Evolutionary conservation across 495 filamentous ascomycete species (phyloP).

Genomic region (Cryomyces minteri): DNA sequence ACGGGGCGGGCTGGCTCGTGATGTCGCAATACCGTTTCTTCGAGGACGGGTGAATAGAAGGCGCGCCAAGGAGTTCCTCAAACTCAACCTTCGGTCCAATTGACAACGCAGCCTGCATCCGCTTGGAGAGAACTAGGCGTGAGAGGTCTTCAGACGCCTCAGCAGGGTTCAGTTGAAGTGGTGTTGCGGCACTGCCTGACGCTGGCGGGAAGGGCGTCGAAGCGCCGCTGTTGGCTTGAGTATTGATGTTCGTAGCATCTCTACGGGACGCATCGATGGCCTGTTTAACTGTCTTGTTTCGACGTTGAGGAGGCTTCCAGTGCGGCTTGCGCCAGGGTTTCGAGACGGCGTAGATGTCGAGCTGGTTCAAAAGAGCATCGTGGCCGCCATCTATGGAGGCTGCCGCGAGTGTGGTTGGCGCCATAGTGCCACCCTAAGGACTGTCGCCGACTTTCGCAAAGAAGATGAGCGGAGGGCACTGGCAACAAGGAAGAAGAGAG

Average conservation of each 20-base stretch:
- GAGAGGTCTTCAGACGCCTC: conserved; percentile 72
- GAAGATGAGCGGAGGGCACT: too few relatives aligned
- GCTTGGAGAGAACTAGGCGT: conserved; percentile 67
- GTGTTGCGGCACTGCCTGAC: not conserved
- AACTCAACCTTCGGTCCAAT: conserved; percentile 65
- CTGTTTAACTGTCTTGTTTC: conserved; percentile 97
- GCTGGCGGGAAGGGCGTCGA: conserved; percentile 46
- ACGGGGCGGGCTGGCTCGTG: conserved; percentile 73
- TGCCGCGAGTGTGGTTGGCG: conserved; percentile 17
- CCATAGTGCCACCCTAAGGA: conserved; percentile 15
- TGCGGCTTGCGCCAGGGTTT: conserved; percentile 74
- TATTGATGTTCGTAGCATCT: conserved; percentile 43
- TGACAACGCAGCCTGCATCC: conserved; percentile 15
- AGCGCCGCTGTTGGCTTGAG: conserved; percentile 64
- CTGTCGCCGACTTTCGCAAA: too few relatives aligned
- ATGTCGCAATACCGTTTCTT: conserved; percentile 83
- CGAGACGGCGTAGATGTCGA: conserved; percentile 66
- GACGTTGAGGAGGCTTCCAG: conserved; percentile 83
- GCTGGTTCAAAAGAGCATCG: conserved; percentile 48
- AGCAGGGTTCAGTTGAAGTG: not conserved
- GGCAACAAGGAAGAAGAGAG: too few relatives aligned
- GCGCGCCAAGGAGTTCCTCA: conserved; percentile 85
- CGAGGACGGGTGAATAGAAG: conserved; percentile 55
- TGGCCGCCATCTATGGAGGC: conserved; percentile 22
- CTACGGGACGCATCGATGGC: conserved; percentile 77